phyloP scores from a whole-genome alignment of 1,284 basidiomycete species.

The Mycena sp. region DNA sequence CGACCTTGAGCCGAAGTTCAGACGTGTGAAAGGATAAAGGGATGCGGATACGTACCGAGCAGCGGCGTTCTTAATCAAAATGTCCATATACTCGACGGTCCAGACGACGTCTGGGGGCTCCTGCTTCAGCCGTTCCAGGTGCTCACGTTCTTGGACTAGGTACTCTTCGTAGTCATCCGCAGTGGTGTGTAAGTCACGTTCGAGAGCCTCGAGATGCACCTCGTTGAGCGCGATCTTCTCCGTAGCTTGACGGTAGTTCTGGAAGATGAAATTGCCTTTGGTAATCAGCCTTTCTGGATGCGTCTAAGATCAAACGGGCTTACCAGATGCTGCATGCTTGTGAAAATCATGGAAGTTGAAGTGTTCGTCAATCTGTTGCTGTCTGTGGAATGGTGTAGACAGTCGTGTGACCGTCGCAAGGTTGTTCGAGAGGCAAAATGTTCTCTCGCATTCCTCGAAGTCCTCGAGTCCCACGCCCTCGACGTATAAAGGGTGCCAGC shows the following conservation, averaged over 20 bases:
- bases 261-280: conserved; percentile 33
- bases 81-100: too few relatives aligned
- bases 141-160: conserved; percentile 11
- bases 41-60: too few relatives aligned
- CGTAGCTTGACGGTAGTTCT: conserved; percentile 38
- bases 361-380: conserved; percentile 31
- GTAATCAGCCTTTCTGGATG: background rate
- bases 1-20: background rate
- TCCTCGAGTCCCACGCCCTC: background rate
- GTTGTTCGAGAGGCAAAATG: conserved; percentile 21
- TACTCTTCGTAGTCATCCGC: conserved; percentile 32
- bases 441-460: conserved; percentile 29
- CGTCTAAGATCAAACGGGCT: background rate
- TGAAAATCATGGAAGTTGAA: conserved; percentile 33
- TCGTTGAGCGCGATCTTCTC: conserved; percentile 26
- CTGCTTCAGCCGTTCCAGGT: too few relatives aligned
- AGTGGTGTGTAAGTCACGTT: conserved; percentile 2
- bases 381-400: conserved; percentile 31
- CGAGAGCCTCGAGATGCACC: background rate
- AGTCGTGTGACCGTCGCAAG: conserved; percentile 26
- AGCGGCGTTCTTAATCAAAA: too few relatives aligned
- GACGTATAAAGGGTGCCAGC: conserved; percentile 31
- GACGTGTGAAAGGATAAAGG: conserved; percentile 10
- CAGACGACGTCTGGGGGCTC: too few relatives aligned
- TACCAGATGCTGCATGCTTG: conserved; percentile 31